Evolutionary conservation across 2,329 filamentous ascomycete species (phyloP).

Genomic region (Xylaria sp.): DNA sequence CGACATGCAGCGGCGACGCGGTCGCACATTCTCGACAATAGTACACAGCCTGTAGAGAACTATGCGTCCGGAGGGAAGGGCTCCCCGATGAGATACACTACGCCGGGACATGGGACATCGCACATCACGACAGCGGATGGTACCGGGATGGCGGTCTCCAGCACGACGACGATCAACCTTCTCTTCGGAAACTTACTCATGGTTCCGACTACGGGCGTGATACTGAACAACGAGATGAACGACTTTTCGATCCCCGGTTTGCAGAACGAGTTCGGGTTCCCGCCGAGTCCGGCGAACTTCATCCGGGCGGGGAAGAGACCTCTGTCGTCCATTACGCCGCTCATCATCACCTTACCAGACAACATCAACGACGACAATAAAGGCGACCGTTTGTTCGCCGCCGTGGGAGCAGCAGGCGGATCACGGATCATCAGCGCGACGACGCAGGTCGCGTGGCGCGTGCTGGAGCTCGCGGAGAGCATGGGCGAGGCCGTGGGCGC

Average conservation of each 20-base stretch:
- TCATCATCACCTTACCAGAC: conserved; percentile 64
- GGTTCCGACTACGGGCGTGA: conserved; percentile 83
- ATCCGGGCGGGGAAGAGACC: conserved; percentile 84
- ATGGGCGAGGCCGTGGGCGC: conserved; percentile 70
- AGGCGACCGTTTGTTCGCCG: conserved; percentile 70
- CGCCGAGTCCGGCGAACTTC: conserved; percentile 82
- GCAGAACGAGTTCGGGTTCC: conserved; percentile 85
- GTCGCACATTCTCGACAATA: conserved; percentile 74
- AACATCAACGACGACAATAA: not conserved
- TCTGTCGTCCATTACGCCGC: conserved; percentile 81
- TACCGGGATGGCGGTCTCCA: conserved; percentile 78
- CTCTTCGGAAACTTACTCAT: conserved; percentile 84
- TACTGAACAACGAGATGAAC: conserved; percentile 77
- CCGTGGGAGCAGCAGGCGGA: conserved; percentile 81
- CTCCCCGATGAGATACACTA: conserved; percentile 57
- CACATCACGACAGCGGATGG: conserved; percentile 78
- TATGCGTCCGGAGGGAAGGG: conserved; percentile 66
- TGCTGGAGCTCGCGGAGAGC: conserved; percentile 71
- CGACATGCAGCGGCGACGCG: conserved; percentile 69
- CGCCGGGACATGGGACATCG: conserved; percentile 78
- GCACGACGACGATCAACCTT: conserved; percentile 89
- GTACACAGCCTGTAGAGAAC: conserved; percentile 75
- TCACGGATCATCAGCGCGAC: conserved; percentile 85
- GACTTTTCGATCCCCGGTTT: conserved; percentile 87
- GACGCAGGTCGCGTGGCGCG: conserved; percentile 76